These are phyloP conservation scores for Penicillium sp. DNA, from an alignment of 2,329 filamentous ascomycete species.

Conservation along the genomic window DNA sequence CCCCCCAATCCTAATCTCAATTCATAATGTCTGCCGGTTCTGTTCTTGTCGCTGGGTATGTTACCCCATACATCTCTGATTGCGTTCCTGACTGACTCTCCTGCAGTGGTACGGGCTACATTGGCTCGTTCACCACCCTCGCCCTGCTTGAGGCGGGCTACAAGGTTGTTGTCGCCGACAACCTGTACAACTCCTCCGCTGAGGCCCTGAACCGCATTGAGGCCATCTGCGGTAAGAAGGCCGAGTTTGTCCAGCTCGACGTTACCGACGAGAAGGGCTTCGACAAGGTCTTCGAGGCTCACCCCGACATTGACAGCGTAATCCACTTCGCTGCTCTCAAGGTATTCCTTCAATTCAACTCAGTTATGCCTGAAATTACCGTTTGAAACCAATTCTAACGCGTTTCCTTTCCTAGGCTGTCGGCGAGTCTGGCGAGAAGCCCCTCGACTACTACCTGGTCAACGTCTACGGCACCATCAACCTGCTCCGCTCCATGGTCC, in stretches of 20 bases:
- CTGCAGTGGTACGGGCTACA: conserved; percentile 88
- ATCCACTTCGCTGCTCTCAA: conserved; percentile 99
- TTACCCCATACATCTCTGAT: conserved; percentile 16
- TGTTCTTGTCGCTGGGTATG: conserved; percentile 90
- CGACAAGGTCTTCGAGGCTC: conserved; percentile 83
- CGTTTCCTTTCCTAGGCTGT: no score
- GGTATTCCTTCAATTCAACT: conserved; percentile 52
- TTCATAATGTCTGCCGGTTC: conserved; percentile 76
- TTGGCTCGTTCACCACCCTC: conserved; percentile 94
- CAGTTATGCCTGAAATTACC: background rate
- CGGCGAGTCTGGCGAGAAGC: conserved; percentile 90
- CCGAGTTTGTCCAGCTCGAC: conserved; percentile 82
- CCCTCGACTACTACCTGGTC: conserved; percentile 96
- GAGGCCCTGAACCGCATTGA: conserved; percentile 95
- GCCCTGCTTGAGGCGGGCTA: conserved; percentile 92
- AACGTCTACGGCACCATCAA: conserved; percentile 92
- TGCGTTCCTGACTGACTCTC: conserved; percentile 31
- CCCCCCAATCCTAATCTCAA: background rate
- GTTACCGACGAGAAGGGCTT: conserved; percentile 83
- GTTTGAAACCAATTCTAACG: no score
- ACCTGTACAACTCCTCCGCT: conserved; percentile 92
- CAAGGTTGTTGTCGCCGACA: conserved; percentile 96
- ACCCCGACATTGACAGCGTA: conserved; percentile 94
- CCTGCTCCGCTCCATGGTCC: conserved; percentile 83
- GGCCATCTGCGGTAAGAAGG: conserved; percentile 85